Evolutionary conservation across 257 asterid genomes (phyloP), one percentile per base, ranked within the genome.

Genomic region (Misopates orontium): DNA sequence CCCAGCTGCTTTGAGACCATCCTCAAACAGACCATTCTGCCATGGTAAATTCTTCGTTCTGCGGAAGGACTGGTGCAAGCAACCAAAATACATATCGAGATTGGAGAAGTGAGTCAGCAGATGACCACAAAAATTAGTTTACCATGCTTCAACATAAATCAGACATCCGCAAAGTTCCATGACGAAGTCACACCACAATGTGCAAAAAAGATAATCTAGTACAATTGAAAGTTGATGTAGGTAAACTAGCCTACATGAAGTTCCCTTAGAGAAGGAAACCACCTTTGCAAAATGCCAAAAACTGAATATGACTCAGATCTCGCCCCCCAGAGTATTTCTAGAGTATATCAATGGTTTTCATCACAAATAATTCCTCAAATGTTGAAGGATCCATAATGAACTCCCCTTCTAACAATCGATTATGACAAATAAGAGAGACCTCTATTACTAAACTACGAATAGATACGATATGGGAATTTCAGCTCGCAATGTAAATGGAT

Each of bases 1-100:
- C 57, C 97, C 97, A 68, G 90, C 95, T 66, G 96, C 92, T 84
- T 82, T 86, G 22, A 93, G 90, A 82, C 97, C 71, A 56, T 87
- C 97, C 75, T 86, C 97, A 77, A 85, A 74, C 71, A 93, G 70
- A 79, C 87, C 91, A 83, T 75, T 88, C 84, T 86, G 94, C 99
- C 96, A 86, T 13, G 93, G 94, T 60, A 84, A 66, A 79, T 75
- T 83, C 86, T 82, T 86, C 84, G 83, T 60, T 82, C 95, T 84
- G 79, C 89, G 94, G 81, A 87, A 60, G 56, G 99, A 64, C 99
- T 93, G 97, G 80, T 79, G 83, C 84, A 87, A 80, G 83, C 82
- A 90, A 77, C 80, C 95, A 85, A 73, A 75, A 83, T 78, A 84
- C 60, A 78, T 41, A 81, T 78, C 79, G 80, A 84, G 85, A 80